phyloP scores from a whole-genome alignment of 2,329 filamentous ascomycete species.

The Apiospora phragmitis region DNA sequence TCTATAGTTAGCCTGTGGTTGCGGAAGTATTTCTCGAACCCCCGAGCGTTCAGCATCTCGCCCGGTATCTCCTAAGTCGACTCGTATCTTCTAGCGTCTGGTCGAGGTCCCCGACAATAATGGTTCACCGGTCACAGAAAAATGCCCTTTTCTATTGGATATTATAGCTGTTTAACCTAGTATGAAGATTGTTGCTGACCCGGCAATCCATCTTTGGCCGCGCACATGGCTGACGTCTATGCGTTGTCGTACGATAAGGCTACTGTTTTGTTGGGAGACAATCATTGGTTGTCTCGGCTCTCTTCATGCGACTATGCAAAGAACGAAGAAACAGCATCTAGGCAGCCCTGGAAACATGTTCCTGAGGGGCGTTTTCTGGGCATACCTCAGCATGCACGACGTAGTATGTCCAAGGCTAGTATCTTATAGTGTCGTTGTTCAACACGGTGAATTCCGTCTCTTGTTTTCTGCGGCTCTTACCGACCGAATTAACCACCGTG shows the following conservation, averaged over 20 bases:
- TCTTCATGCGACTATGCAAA: neutral
- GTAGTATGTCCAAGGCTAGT: neutral
- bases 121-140: neutral
- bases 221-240: neutral
- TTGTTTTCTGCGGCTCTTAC: neutral
- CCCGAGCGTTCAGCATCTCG: too few species aligned
- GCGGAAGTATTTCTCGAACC: too few species aligned
- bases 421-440: neutral
- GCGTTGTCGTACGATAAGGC: neutral
- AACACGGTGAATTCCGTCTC: neutral
- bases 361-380: neutral
- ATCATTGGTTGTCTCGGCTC: neutral
- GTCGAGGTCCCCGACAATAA: neutral
- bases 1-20: too few species aligned
- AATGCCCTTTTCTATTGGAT: neutral
- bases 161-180: neutral
- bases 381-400: neutral
- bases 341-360: neutral
- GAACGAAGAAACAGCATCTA: neutral
- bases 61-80: neutral
- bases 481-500: constrained; percentile 1
- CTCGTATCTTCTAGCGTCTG: neutral
- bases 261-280: neutral
- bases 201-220: too few species aligned
- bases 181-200: neutral